Percentiles rank a stretch among this genome's conserved stretches.
These are phyloP conservation scores for Argentina anserina DNA, from an alignment of 306 rosid species.

Conservation along the genomic window DNA sequence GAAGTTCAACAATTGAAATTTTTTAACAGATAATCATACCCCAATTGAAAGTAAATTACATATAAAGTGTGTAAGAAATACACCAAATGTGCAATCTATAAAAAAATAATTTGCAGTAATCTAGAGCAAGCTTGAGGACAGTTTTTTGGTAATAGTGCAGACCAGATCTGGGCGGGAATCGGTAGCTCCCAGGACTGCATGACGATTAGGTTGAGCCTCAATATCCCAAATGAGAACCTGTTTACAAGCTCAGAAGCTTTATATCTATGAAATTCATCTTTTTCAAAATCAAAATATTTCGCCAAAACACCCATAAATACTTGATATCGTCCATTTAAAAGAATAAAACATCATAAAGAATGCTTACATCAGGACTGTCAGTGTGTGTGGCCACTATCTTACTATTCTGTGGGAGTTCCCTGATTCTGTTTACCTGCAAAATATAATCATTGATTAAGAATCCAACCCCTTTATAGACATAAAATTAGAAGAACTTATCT, in stretches of 20 bases:
- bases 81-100: neutral
- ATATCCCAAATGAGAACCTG: constrained; percentile 98
- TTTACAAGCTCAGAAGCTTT: neutral
- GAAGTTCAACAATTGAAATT: neutral
- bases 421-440: constrained; percentile 91
- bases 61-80: neutral
- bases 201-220: constrained; percentile 96
- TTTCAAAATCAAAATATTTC: neutral
- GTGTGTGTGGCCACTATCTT: constrained; percentile 97
- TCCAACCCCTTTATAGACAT: neutral
- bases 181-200: constrained; percentile 93
- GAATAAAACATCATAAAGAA: neutral
- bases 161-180: constrained; percentile 94
- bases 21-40: neutral
- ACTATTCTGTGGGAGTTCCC: constrained; percentile 93
- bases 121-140: neutral
- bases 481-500: neutral
- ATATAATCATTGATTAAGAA: constrained; percentile 12
- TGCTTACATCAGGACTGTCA: constrained; percentile 88
- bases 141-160: constrained; percentile 6
- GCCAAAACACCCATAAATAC: constrained; percentile 3
- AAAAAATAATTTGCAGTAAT: neutral
- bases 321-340: too few relatives aligned
- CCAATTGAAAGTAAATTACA: neutral
- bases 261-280: constrained; percentile 15